Conservation (phyloP, 768 basidiomycete genomes). For the Termitomyces sp. region DNA sequence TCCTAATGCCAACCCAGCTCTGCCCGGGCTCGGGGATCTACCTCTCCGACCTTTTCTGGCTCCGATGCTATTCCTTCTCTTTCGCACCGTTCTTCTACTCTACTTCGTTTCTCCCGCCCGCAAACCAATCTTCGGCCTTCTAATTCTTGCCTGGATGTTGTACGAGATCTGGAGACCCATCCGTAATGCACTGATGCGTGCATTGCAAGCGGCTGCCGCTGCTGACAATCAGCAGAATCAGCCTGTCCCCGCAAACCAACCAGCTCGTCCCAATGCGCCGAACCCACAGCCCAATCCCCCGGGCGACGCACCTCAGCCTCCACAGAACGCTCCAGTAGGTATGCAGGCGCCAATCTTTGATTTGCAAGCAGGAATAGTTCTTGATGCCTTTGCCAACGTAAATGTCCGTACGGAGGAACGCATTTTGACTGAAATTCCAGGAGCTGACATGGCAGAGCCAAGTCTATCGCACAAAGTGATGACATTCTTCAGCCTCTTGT, state of each 20-base stretch:
- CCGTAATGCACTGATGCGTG: conserved; percentile 36
- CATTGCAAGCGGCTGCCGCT: conserved; percentile 28
- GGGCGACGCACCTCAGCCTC: conserved; percentile 13
- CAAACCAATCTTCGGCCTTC: conserved; percentile 62
- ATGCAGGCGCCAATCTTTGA: conserved; percentile 16
- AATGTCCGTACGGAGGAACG: conserved; percentile 54
- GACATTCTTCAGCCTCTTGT: conserved; percentile 50
- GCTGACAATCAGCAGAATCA: conserved; percentile 23
- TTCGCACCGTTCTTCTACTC: conserved; percentile 62
- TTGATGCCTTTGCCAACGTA: conserved; percentile 51
- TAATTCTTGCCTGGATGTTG: conserved; percentile 63
- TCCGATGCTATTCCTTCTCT: conserved; percentile 60
- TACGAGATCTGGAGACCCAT: conserved; percentile 76
- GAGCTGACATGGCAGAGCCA: conserved; percentile 34
- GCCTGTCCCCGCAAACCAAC: conserved; percentile 8
- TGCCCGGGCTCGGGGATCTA: conserved; percentile 46
- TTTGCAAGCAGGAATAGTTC: conserved; percentile 26
- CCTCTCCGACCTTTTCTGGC: conserved; percentile 62
- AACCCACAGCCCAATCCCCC: conserved; percentile 11
- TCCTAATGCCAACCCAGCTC: conserved; percentile 27
- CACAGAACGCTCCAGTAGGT: conserved; percentile 15
- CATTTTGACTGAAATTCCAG: conserved; percentile 29
- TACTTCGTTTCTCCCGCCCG: conserved; percentile 75
- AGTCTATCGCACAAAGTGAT: conserved; percentile 40
- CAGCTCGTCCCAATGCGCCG: conserved; percentile 2